Percentiles rank a stretch among this genome's conserved stretches.
Conservation (phyloP, 495 filamentous ascomycete genomes). For the Hyaloscypha hepaticicola region DNA sequence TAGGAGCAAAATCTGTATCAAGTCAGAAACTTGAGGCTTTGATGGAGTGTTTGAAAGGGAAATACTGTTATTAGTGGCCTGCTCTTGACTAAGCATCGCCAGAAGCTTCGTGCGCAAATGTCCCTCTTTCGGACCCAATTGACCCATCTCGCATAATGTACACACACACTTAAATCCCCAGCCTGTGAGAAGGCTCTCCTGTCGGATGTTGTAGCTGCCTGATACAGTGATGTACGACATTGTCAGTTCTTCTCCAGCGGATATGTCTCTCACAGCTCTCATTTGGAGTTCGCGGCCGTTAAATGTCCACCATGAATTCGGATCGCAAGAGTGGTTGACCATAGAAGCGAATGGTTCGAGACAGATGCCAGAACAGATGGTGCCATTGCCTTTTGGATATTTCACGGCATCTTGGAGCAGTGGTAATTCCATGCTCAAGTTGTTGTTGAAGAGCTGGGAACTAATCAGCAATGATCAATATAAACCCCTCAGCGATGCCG, state of each 20-base stretch:
- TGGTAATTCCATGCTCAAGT: neutral
- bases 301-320: conserved; percentile 65
- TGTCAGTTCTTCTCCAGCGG: conserved; percentile 59
- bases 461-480: no score
- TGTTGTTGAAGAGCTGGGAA: conserved; percentile 2
- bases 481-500: no score
- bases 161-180: neutral
- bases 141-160: neutral
- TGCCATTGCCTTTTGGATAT: neutral
- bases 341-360: conserved; percentile 56
- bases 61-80: neutral
- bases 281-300: conserved; percentile 46
- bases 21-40: neutral
- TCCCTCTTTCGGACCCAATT: neutral
- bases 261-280: conserved; percentile 40
- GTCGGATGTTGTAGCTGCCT: conserved; percentile 35
- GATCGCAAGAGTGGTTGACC: conserved; percentile 71
- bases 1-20: neutral
- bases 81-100: neutral
- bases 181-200: neutral
- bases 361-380: conserved; percentile 53
- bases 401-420: neutral
- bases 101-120: neutral
- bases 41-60: neutral
- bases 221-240: conserved; percentile 69